These are phyloP conservation scores for Anthostomella pinea DNA, from an alignment of 2,329 filamentous ascomycete genomes.

Conservation along the genomic window DNA sequence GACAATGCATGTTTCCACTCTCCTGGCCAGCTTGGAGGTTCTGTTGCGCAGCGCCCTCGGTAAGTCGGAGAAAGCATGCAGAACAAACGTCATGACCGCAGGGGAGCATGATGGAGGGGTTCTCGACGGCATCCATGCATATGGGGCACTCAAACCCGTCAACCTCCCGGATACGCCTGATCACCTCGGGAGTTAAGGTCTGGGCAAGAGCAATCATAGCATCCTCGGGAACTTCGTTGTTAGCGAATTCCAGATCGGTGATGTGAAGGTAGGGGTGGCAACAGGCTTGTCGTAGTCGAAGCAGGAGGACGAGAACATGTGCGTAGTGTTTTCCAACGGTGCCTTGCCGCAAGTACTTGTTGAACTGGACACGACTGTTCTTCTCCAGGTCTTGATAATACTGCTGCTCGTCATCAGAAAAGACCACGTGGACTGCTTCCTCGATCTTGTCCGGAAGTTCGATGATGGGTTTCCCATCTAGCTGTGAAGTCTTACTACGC, in stretches of 20 bases:
- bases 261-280: constrained; percentile 72
- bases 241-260: constrained; percentile 39
- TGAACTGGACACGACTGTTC: constrained; percentile 17
- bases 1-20: constrained; percentile 60
- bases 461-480: constrained; percentile 77
- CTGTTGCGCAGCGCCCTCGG: constrained; percentile 54
- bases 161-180: constrained; percentile 59
- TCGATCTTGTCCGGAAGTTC: constrained; percentile 64
- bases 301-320: constrained; percentile 71
- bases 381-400: constrained; percentile 62
- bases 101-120: constrained; percentile 75
- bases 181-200: constrained; percentile 55
- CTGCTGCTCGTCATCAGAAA: constrained; percentile 61
- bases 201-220: constrained; percentile 45
- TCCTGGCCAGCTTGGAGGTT: constrained; percentile 61
- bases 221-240: constrained; percentile 47
- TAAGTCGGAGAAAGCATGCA: constrained; percentile 71
- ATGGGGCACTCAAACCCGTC: constrained; percentile 76
- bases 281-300: constrained; percentile 77
- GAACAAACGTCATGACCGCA: constrained; percentile 80
- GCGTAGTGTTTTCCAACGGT: constrained; percentile 69
- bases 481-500: constrained; percentile 73
- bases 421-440: constrained; percentile 59
- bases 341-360: constrained; percentile 15
- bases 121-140: constrained; percentile 72